phyloP scores from a whole-genome alignment of 768 basidiomycete species.

The Tephrocybe sp. region DNA sequence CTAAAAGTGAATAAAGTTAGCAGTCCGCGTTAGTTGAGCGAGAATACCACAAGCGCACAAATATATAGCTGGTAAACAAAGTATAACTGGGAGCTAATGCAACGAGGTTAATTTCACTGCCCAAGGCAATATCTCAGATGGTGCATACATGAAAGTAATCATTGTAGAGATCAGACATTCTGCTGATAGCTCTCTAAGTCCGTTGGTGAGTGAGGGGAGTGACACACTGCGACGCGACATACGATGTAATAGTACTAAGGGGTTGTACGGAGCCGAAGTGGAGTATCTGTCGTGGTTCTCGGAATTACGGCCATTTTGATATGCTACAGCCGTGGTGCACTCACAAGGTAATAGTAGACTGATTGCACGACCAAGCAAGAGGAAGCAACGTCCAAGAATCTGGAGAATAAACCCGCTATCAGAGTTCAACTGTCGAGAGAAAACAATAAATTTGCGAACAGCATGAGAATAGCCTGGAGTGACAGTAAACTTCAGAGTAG shows the following conservation, averaged over 20 bases:
- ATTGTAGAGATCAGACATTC: slow-evolving; percentile 41
- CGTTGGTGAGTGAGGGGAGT: background rate
- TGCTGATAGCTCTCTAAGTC: slow-evolving; percentile 30
- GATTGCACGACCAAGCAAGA: slow-evolving; percentile 39
- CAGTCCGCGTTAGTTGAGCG: background rate
- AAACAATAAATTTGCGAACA: slow-evolving; percentile 17
- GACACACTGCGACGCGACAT: slow-evolving; percentile 7
- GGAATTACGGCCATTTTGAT: background rate
- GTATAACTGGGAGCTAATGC: slow-evolving; percentile 39
- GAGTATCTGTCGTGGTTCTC: slow-evolving; percentile 28
- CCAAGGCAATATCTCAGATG: background rate
- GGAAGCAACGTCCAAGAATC: slow-evolving; percentile 34
- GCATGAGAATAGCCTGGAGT: slow-evolving; percentile 25
- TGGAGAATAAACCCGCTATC: slow-evolving; percentile 8
- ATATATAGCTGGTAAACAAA: slow-evolving; percentile 39
- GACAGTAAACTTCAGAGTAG: background rate
- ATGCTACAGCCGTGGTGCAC: slow-evolving; percentile 3
- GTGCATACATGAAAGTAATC: slow-evolving; percentile 39
- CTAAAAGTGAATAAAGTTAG: slow-evolving; percentile 13
- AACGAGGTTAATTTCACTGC: background rate
- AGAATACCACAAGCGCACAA: slow-evolving; percentile 19
- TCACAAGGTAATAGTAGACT: slow-evolving; percentile 42
- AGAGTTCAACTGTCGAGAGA: background rate
- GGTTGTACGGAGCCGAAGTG: slow-evolving; percentile 38
- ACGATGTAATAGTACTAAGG: slow-evolving; percentile 37